Evolutionary conservation across 768 basidiomycete genomes (phyloP), one percentile per base, ranked within the genome.

Genomic region (Phaeotremella fagi): DNA sequence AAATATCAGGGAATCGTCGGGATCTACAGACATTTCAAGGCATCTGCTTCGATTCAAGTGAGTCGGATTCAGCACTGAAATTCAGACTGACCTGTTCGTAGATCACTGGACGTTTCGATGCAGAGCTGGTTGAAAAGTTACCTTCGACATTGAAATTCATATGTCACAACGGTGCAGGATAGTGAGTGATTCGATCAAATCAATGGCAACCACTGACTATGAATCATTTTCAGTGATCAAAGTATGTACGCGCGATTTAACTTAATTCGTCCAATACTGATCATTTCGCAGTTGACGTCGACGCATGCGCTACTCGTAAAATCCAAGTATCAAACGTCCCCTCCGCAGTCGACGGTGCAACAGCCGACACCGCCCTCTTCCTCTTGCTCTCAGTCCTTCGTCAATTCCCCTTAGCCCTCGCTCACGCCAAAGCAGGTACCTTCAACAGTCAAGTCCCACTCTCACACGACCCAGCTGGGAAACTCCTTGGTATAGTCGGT

Each of bases 341-440:
- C 20, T 22, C 33, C 14, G 49, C 38, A 3, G 49, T 50, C 36
- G 49, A 50, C 37, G 49, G 27, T 22, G 49, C 49, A 6, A 50
- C 49, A 24, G 49, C 49, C 49, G 49, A 50, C 36, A 50, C 49
- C 9, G 89, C 86, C 0, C 77, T 91, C 25, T 90, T 86, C 71
- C 82, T 92, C 46, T 73, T 91, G 57, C 80, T 91, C 63, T 85
- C 88, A 20, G 80, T 85, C 33, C 71, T 88, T 38, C 83, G 88
- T 38, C 84, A 86, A 57, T 50, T 50, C 26, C 38, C 36, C 18
- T 3, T 7, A 18, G 49, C 49, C 23, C 27, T 50, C 16, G 20
- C 7, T 5, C 3, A 16, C 9, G 49, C 49, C 36, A 16, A 42
- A 42, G 49, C 11, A 14, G 49, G 49, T 7, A 50, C 35, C 5